These are phyloP conservation scores for Protea cynaroides DNA, from an alignment of 164 flowering plant species.

Conservation along the genomic window DNA sequence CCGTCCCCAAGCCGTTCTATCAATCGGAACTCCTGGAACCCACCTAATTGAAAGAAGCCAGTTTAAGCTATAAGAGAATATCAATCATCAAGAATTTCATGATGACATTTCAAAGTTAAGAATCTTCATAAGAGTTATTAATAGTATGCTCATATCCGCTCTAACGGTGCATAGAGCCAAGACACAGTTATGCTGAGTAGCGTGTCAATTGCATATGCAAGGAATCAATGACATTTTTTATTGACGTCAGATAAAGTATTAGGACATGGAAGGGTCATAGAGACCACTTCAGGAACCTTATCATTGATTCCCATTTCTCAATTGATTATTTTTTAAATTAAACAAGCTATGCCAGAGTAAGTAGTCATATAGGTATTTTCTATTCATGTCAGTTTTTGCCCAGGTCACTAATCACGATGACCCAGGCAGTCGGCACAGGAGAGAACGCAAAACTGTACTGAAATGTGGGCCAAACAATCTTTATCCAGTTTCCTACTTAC, in stretches of 20 bases:
- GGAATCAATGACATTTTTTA: not conserved
- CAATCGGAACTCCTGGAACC: conserved; percentile 76
- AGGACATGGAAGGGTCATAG: too few relatives aligned
- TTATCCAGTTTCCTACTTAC: too few relatives aligned
- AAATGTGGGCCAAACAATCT: not conserved
- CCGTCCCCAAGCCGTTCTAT: conserved; percentile 91
- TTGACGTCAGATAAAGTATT: too few relatives aligned
- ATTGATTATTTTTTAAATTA: too few relatives aligned
- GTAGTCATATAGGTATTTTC: too few relatives aligned
- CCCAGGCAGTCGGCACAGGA: not conserved
- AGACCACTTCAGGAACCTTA: too few relatives aligned
- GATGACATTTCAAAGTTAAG: not conserved
- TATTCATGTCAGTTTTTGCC: too few relatives aligned
- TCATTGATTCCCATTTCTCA: too few relatives aligned
- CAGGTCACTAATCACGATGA: not conserved
- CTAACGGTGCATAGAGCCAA: not conserved
- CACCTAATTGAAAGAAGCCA: conserved; percentile 38
- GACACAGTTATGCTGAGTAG: not conserved
- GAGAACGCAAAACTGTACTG: not conserved
- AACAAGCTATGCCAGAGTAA: too few relatives aligned
- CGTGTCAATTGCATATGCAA: not conserved
- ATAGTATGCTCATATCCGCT: not conserved
- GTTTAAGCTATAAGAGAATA: conserved; percentile 1
- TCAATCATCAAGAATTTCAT: not conserved
- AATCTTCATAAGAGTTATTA: not conserved